Percentiles rank a stretch among this genome's conserved stretches.
Evolutionary conservation across 2,329 filamentous ascomycete genomes (phyloP).

Genomic region (Claviceps humidiphila): DNA sequence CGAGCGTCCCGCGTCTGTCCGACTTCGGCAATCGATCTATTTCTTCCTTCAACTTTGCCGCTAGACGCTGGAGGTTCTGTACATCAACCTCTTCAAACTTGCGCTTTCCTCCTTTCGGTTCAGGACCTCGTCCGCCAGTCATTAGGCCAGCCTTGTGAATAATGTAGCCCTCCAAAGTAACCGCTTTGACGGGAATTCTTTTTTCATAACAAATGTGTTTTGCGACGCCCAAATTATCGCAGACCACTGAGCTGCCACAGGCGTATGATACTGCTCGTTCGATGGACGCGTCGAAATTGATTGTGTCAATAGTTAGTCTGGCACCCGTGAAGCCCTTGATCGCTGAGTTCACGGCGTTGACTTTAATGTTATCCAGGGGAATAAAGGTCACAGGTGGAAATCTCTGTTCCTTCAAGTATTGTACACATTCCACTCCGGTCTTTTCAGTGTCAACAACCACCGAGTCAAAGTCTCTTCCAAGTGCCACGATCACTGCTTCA

Average conservation of each 20-base stretch:
- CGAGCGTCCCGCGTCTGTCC: constrained; percentile 60
- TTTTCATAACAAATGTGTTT: constrained; percentile 81
- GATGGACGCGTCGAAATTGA: constrained; percentile 79
- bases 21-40: constrained; percentile 68
- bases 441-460: constrained; percentile 93
- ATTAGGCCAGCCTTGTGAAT: constrained; percentile 95
- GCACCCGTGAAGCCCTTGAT: constrained; percentile 80
- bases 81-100: constrained; percentile 85
- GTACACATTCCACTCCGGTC: constrained; percentile 84
- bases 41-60: constrained; percentile 63
- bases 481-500: constrained; percentile 80
- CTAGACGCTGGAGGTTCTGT: constrained; percentile 66
- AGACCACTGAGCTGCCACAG: constrained; percentile 89
- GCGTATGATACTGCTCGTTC: constrained; percentile 91
- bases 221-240: constrained; percentile 73
- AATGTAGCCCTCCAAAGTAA: constrained; percentile 87
- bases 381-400: constrained; percentile 86
- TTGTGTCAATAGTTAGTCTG: constrained; percentile 85
- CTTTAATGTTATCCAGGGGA: constrained; percentile 92
- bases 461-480: constrained; percentile 87
- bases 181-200: constrained; percentile 80
- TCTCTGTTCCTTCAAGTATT: constrained; percentile 83
- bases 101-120: constrained; percentile 60
- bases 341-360: constrained; percentile 78
- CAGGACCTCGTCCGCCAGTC: constrained; percentile 80